Conservation (phyloP, 2,329 filamentous ascomycete genomes). For the Dothideomycetes sp. region DNA sequence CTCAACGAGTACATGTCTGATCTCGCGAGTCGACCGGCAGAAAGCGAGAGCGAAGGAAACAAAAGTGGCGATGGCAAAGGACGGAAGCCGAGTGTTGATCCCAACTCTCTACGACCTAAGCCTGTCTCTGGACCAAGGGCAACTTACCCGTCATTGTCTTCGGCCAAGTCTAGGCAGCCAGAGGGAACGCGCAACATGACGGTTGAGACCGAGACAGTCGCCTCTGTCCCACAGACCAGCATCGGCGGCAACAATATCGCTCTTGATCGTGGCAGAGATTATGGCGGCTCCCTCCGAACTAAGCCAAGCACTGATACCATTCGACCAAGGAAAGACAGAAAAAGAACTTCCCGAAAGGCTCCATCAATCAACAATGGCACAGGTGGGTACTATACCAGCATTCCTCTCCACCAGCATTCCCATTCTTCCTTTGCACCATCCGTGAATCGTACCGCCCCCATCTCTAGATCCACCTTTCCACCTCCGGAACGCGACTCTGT, state of each 20-base stretch:
- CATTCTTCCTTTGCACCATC: conserved; percentile 12
- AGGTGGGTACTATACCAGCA: conserved; percentile 45
- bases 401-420: conserved; percentile 17
- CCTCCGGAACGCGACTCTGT: no score
- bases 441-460: conserved; percentile 4
- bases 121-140: conserved; percentile 46
- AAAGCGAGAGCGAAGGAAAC: conserved; percentile 55
- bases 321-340: conserved; percentile 86
- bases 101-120: conserved; percentile 11
- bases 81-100: conserved; percentile 5
- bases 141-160: conserved; percentile 55
- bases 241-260: conserved; percentile 43
- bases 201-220: conserved; percentile 93
- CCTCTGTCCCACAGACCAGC: conserved; percentile 74
- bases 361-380: conserved; percentile 59
- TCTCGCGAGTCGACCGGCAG: conserved; percentile 22
- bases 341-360: conserved; percentile 65
- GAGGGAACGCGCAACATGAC: conserved; percentile 90
- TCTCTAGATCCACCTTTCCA: conserved; percentile 1
- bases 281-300: conserved; percentile 63
- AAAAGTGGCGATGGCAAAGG: conserved; percentile 33
- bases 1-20: conserved; percentile 39
- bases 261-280: conserved; percentile 50
- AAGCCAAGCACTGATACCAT: conserved; percentile 96
- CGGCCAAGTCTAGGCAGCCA: conserved; percentile 52